Evolutionary conservation across 2,329 filamentous ascomycete species (phyloP).

Genomic region (Xylariomycetidae sp.): DNA sequence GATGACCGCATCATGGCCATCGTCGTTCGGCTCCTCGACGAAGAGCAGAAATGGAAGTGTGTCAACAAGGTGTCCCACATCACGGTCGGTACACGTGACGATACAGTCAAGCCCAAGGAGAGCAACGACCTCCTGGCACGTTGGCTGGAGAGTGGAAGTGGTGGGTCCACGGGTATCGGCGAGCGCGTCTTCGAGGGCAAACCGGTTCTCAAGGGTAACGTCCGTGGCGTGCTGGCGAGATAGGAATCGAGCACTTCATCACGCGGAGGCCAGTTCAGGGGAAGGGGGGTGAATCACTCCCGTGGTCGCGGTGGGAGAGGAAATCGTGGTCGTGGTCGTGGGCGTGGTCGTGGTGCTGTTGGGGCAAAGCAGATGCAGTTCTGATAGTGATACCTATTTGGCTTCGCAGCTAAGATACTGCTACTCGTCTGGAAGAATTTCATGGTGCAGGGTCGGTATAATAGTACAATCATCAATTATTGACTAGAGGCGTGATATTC

Average conservation of each 20-base stretch:
- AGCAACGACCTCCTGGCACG: slow-evolving; percentile 77
- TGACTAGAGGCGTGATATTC: too few species aligned
- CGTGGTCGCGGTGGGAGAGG: slow-evolving; percentile 3
- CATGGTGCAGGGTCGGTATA: too few species aligned
- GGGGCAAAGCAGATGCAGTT: too few species aligned
- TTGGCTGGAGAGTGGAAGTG: slow-evolving; percentile 62
- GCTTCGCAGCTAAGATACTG: too few species aligned
- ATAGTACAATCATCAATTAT: too few species aligned
- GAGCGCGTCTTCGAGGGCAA: slow-evolving; percentile 48
- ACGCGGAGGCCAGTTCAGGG: background rate
- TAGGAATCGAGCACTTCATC: slow-evolving; percentile 23
- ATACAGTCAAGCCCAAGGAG: slow-evolving; percentile 82
- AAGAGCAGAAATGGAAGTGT: slow-evolving; percentile 57
- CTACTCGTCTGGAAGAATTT: too few species aligned
- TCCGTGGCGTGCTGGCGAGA: slow-evolving; percentile 44
- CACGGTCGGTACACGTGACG: slow-evolving; percentile 77
- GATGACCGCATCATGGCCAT: slow-evolving; percentile 88
- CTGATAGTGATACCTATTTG: too few species aligned
- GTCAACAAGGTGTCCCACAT: slow-evolving; percentile 80
- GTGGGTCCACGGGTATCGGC: slow-evolving; percentile 37
- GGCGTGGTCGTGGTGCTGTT: too few species aligned
- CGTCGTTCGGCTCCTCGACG: slow-evolving; percentile 67
- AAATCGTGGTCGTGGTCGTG: too few species aligned
- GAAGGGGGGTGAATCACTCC: slow-evolving; percentile 1
- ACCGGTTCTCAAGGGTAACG: slow-evolving; percentile 42